Evolutionary conservation across 495 filamentous ascomycete genomes (phyloP), one percentile per base, ranked within the genome.

Genomic region (Achaetomiella virescens): DNA sequence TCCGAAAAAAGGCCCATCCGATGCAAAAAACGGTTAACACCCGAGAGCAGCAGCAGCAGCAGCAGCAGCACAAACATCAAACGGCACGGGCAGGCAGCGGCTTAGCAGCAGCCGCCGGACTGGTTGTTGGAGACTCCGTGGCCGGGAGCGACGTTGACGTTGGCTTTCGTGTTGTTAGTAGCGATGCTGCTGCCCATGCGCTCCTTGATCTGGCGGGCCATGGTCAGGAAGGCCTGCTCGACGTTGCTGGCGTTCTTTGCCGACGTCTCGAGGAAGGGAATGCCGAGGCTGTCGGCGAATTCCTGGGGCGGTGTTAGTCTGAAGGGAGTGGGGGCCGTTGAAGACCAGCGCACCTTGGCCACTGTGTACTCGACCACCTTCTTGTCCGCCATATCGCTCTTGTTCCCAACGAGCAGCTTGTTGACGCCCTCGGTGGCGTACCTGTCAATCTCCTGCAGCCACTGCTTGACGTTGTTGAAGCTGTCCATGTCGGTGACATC

Each of bases 401-500:
- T 98, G 85, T 98, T 98, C 65, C 93, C 93, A 52, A 98, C 93
- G 53, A 98, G 84, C 48, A 98, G 83, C 78, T 97, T 97, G 82
- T 97, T 98, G 65, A 98, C 93, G 65, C 95, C 95, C 74, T 98
- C 93, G 52, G 93, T 97, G 58, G 93, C 93, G 65, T 98, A 97
- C 65, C 95, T 84, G 75, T 98, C 95, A 61, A 98, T 98, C 77
- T 98, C 95, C 71, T 97, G 95, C 55, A 98, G 86, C 93, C 93
- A 98, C 80, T 97, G 95, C 87, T 97, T 97, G 64, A 98, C 95
- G 77, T 97, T 97, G 83, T 97, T 97, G 89, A 97, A 98, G 41
- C 89, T 95, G 75, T 97, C 95, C 95, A 97, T 97, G 71, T 98
- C 95, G 41, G 93, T 98, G 69, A 98, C 95, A 84, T 98, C 93